Percentiles rank a stretch among this genome's conserved stretches.
Evolutionary conservation across 331 rosid genomes (phyloP).

Genomic region (Rosa hybrid): DNA sequence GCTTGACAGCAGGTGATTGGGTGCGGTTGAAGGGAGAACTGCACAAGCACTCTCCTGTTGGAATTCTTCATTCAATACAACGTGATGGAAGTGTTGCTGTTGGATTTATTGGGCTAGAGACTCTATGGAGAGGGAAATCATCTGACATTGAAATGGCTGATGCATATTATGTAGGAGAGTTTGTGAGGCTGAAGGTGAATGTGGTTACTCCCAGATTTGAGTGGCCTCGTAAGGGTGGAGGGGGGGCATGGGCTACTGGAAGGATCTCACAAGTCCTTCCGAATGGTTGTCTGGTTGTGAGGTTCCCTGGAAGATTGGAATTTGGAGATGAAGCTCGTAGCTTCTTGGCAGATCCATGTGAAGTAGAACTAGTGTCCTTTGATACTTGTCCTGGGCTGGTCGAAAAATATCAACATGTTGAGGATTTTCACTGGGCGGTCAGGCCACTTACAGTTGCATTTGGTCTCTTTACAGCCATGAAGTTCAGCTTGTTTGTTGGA

Average conservation of each 20-base stretch:
- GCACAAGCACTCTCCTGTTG: conserved; percentile 36
- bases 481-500: conserved; percentile 35
- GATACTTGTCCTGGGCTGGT: conserved; percentile 45
- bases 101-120: conserved; percentile 44
- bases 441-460: conserved; percentile 42
- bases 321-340: conserved; percentile 31
- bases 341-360: conserved; percentile 46
- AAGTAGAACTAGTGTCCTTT: conserved; percentile 44
- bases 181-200: conserved; percentile 38
- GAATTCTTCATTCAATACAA: conserved; percentile 39
- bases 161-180: conserved; percentile 35
- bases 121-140: conserved; percentile 37
- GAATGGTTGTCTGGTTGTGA: conserved; percentile 44
- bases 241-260: conserved; percentile 38
- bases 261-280: conserved; percentile 41
- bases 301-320: conserved; percentile 44
- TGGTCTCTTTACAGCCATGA: conserved; percentile 40
- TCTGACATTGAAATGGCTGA: conserved; percentile 28
- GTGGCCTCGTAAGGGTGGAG: conserved; percentile 40
- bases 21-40: conserved; percentile 33
- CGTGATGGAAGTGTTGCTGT: conserved; percentile 39
- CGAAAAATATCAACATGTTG: conserved; percentile 42
- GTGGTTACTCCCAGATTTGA: conserved; percentile 36
- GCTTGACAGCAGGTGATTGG: conserved; percentile 41
- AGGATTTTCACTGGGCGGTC: conserved; percentile 55